A percentile compares a stretch with the other conserved stretches of the same genome.
phyloP scores from a whole-genome alignment of 306 rosid species.

The Vigna unguiculata region DNA sequence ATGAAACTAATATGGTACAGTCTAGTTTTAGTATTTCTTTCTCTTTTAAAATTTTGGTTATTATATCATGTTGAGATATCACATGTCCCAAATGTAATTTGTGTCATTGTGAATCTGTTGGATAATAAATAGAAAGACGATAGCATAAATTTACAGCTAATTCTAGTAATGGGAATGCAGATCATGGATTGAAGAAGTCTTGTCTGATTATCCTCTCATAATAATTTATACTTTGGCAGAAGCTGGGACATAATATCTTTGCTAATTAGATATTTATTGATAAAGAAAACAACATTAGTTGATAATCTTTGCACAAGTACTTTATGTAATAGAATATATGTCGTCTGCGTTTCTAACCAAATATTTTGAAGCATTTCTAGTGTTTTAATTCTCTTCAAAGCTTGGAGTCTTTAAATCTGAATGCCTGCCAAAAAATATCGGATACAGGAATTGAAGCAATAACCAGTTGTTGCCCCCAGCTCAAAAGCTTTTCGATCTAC shows the following conservation, averaged over 20 bases:
- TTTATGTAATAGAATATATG: constrained; percentile 16
- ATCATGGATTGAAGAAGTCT: constrained; percentile 3
- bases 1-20: not conserved
- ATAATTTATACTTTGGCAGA: not conserved
- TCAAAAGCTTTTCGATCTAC: constrained; percentile 69
- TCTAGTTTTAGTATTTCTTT: not conserved
- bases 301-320: constrained; percentile 28
- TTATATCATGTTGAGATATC: not conserved
- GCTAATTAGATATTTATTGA: constrained; percentile 12
- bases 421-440: constrained; percentile 88
- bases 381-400: constrained; percentile 69
- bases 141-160: not conserved
- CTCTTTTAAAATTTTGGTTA: not conserved
- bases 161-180: not conserved
- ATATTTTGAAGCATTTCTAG: constrained; percentile 50
- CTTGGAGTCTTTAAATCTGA: constrained; percentile 78
- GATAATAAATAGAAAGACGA: not conserved
- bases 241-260: constrained; percentile 17
- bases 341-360: constrained; percentile 37
- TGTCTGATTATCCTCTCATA: not conserved
- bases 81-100: constrained; percentile 4
- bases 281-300: constrained; percentile 8
- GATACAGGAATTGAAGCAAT: constrained; percentile 80
- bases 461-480: constrained; percentile 66
- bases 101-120: not conserved